Base-by-base conservation (phyloP, 306 rosid genomes). In the Ochetophila trinervis region DNA sequence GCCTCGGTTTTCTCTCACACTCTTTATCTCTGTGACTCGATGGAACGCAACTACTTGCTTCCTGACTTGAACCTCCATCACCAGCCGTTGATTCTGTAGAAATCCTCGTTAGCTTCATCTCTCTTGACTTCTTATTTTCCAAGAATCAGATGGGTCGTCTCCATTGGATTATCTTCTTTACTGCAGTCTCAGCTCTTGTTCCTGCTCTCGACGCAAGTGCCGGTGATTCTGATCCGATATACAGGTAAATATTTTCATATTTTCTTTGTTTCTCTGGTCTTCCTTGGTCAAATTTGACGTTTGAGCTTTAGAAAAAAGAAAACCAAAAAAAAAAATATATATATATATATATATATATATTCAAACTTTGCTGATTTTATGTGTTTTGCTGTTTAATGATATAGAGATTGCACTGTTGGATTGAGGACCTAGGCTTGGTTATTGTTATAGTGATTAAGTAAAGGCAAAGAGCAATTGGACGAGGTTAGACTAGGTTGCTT, bases 181-280 rank as follows among this genome's bases (percentile, higher is more conserved):
- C 44, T 50, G 64, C 75, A 7, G 64, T 86, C 64, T 72, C 35
- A 54, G 66, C 48, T 67, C 66, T 79, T 60, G 65, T 82, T 77
- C 65, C 53, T 48, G 67, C 63, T 64, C 65, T 83, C 44, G 32
- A 62, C 76, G 96, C 95, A 21, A 74, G 82, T 63, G 76, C 85
- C 51, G 97, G 97, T 14, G 96, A 87, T 56, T 70, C 87, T 51
- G 97, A 91, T 88, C 96, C 88, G 45, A 57, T 86, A 74, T 91
- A 86, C 91, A 78, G 53, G 97, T 87, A 66, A 72, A 60, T 48
- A 35, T 56, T 19, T 57, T 20, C 12, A 53, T 45, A 16, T 30
- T 45, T 16, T 44, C 37, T 18, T 70, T 23, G 3, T 8, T 15
- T 47, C 49, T 52, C 44, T 60, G 17, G 3, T 58, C 57, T 57